A percentile compares a stretch with the other conserved stretches of the same genome.
These are phyloP conservation scores for Domatiomyces globalis DNA, from an alignment of 2,329 filamentous ascomycete species.

Conservation along the genomic window DNA sequence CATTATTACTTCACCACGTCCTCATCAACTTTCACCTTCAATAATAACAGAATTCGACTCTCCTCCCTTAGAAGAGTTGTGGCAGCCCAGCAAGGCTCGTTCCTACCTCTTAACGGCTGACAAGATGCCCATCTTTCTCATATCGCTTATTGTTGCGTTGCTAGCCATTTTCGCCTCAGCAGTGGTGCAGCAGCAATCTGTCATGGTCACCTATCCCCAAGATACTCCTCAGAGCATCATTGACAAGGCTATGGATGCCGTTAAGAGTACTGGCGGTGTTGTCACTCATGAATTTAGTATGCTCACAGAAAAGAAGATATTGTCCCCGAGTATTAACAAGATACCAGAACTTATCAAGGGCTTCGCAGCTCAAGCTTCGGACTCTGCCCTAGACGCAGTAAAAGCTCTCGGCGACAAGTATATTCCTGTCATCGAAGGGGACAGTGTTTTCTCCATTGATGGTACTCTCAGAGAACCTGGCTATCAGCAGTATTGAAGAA, in stretches of 20 bases:
- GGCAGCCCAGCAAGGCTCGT: neutral
- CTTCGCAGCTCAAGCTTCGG: constrained; percentile 61
- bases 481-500: neutral
- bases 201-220: constrained; percentile 65
- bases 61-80: neutral
- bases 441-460: constrained; percentile 48
- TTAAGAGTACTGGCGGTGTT: constrained; percentile 54
- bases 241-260: constrained; percentile 54
- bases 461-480: constrained; percentile 3
- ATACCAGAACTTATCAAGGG: constrained; percentile 42
- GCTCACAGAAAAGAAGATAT: constrained; percentile 18
- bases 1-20: too few relatives aligned
- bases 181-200: constrained; percentile 45
- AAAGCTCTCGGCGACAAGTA: constrained; percentile 47
- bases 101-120: neutral
- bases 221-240: constrained; percentile 55
- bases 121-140: constrained; percentile 52
- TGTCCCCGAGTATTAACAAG: constrained; percentile 20
- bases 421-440: constrained; percentile 59
- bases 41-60: too few relatives aligned
- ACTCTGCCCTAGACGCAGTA: constrained; percentile 53
- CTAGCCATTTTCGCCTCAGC: constrained; percentile 50
- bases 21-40: too few relatives aligned
- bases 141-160: constrained; percentile 43
- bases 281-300: constrained; percentile 73